Evolutionary conservation across 495 filamentous ascomycete genomes (phyloP).

Genomic region (Penicillium atrosanguineum): DNA sequence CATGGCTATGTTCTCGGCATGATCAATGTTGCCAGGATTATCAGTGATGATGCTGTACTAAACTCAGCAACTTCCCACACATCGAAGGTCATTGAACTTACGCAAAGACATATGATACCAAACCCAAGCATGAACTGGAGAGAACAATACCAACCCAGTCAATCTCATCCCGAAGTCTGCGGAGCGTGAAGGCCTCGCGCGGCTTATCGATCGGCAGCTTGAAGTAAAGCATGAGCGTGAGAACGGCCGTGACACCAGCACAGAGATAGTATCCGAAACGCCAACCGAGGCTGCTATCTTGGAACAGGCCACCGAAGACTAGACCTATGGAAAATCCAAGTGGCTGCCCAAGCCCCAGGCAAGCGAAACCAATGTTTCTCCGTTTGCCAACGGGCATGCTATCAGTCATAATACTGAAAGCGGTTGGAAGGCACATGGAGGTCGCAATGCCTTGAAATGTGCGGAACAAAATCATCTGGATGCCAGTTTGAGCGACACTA

Average conservation of each 20-base stretch:
- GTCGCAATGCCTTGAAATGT: conserved; percentile 47
- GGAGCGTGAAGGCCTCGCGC: conserved; percentile 11
- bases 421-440: conserved; percentile 49
- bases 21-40: conserved; percentile 32
- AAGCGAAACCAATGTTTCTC: conserved; percentile 53
- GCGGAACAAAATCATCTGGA: conserved; percentile 52
- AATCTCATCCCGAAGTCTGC: conserved; percentile 30
- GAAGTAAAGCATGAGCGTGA: conserved; percentile 36
- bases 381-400: conserved; percentile 37
- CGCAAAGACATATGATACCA: conserved; percentile 49
- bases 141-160: conserved; percentile 52
- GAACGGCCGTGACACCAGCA: conserved; percentile 32
- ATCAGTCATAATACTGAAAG: conserved; percentile 49
- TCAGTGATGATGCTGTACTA: conserved; percentile 35
- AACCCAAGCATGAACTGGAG: conserved; percentile 38
- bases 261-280: conserved; percentile 49
- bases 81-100: conserved; percentile 15
- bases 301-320: conserved; percentile 52
- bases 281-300: conserved; percentile 39
- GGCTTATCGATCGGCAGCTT: conserved; percentile 26
- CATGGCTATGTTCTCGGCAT: conserved; percentile 37
- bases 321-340: conserved; percentile 55
- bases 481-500: conserved; percentile 42
- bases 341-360: conserved; percentile 47
- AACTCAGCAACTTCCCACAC: neutral